A percentile compares a stretch with the other conserved stretches of the same genome.
These are phyloP conservation scores for Chrysoporthe deuterocubensis DNA, from an alignment of 2,329 filamentous ascomycete species.

Conservation along the genomic window DNA sequence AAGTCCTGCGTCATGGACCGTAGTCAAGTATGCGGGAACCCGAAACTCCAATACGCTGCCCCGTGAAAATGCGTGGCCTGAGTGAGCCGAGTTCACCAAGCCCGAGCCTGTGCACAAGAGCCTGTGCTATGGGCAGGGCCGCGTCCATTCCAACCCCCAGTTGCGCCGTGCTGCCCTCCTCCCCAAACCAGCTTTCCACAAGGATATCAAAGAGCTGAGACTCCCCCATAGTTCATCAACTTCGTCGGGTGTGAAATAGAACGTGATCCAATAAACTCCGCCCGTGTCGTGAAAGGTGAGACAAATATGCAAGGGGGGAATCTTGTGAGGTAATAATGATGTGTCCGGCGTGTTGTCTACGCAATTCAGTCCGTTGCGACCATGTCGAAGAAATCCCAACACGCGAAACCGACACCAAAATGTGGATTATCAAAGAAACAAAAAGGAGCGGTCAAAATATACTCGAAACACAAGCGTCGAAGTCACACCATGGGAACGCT, in stretches of 20 bases:
- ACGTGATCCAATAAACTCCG: conserved; percentile 25
- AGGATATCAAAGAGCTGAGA: conserved; percentile 16
- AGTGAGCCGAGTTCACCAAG: conserved; percentile 13
- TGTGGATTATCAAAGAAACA: background rate
- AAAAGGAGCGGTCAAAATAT: too few species aligned
- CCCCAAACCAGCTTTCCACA: conserved; percentile 13
- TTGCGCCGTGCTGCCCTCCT: conserved; percentile 24
- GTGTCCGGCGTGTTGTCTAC: conserved; percentile 12
- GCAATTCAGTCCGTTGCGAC: conserved; percentile 17
- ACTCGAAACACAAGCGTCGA: conserved; percentile 1
- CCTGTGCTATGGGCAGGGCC: background rate
- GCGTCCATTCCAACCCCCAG: conserved; percentile 15
- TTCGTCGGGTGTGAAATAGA: conserved; percentile 15
- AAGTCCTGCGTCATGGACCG: conserved; percentile 19
- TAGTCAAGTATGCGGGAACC: conserved; percentile 25
- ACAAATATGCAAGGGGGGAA: conserved; percentile 22
- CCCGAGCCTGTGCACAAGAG: conserved; percentile 6
- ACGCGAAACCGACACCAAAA: conserved; percentile 6
- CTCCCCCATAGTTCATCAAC: conserved; percentile 24
- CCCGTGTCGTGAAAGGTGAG: conserved; percentile 22
- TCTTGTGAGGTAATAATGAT: conserved; percentile 18
- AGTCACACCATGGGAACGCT: background rate
- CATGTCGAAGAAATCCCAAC: conserved; percentile 15
- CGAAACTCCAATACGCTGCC: conserved; percentile 25
- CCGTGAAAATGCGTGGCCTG: conserved; percentile 27